Base-by-base conservation (phyloP, 345 rosid species). In the Eucalyptus erythrocorys region DNA sequence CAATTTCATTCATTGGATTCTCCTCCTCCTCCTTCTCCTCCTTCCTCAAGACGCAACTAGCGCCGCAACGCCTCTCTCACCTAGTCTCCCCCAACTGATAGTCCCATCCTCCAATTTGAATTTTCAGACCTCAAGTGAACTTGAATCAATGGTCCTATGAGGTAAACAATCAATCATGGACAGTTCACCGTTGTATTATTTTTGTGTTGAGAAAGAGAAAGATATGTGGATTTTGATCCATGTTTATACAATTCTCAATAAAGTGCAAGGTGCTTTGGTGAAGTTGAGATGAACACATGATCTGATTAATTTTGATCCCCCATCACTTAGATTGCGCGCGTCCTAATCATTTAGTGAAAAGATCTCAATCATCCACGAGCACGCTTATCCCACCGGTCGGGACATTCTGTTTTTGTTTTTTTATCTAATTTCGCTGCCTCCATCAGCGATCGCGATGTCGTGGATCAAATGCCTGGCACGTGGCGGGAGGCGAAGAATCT, bases 151-250 rank as follows among this genome's bases (percentile, higher is more conserved):
- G 13, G 24, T 68, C 24, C 24, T 8, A 34, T 4, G 6, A 68
- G 26, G 45, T 7, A 37, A 37, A 71, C 2, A 2, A 71, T 76
- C 84, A 76, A 40, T 76, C 16, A 42, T 40, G 30, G 5, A 37
- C 8, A 1, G 2, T 76, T 76, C 47, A 5, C 14, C 47, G 1
- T 13, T 1, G 0, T 76, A 37, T 11, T 21, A 13, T 8, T 11
- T 37, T 76, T 76, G 0, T 11, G 1, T 37, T 5, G 14, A 76
- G 47, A 37, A 37, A 3, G 30, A 76, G 3, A 17, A 22, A 76
- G 9, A 76, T 37, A 37, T 0, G 3, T 19, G 45, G 26, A 34
- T 19, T 68, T 68, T 9, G 6, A 16, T 68, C 3, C 2, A 6
- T 68, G 24, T 16, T 5, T 68, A 9, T 37, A 34, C 43, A 34